Evolutionary conservation across 1,284 basidiomycete genomes (phyloP).

Genomic region (Amylostereum areolatum): DNA sequence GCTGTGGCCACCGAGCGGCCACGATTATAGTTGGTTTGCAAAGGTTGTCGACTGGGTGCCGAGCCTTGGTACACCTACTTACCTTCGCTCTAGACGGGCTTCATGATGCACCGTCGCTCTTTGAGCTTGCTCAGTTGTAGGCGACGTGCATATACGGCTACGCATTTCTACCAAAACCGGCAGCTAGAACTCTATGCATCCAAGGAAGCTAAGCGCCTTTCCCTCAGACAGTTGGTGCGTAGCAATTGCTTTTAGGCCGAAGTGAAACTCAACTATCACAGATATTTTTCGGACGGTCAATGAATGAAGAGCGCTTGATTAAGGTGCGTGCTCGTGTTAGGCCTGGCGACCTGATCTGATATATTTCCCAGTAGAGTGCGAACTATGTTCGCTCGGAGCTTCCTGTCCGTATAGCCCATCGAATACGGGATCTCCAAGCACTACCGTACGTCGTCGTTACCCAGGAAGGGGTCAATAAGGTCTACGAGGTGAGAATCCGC

Average conservation of each 20-base stretch:
- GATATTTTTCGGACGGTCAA: conserved; percentile 71
- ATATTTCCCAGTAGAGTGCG: conserved; percentile 50
- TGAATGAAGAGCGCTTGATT: conserved; percentile 69
- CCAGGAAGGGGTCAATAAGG: conserved; percentile 77
- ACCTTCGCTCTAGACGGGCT: no score
- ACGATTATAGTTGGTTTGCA: no score
- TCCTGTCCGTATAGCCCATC: conserved; percentile 83
- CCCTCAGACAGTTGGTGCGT: conserved; percentile 75
- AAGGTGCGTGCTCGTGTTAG: conserved; percentile 40
- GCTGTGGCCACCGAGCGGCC: no score
- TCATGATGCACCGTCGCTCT: no score
- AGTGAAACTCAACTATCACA: conserved; percentile 14
- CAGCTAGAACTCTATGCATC: conserved; percentile 80
- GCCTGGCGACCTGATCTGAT: not conserved
- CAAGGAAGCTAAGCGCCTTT: conserved; percentile 67
- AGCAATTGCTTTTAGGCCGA: conserved; percentile 3
- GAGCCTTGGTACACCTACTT: no score
- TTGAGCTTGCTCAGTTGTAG: not conserved
- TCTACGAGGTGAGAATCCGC: conserved; percentile 66
- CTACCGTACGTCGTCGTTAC: conserved; percentile 87
- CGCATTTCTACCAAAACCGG: conserved; percentile 81
- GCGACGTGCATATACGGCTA: not conserved
- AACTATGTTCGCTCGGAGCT: conserved; percentile 89
- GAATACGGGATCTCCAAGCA: conserved; percentile 81
- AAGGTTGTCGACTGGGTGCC: no score